These are phyloP conservation scores for Trichoderma hamatum DNA, from an alignment of 2,329 filamentous ascomycete genomes.

Conservation along the genomic window DNA sequence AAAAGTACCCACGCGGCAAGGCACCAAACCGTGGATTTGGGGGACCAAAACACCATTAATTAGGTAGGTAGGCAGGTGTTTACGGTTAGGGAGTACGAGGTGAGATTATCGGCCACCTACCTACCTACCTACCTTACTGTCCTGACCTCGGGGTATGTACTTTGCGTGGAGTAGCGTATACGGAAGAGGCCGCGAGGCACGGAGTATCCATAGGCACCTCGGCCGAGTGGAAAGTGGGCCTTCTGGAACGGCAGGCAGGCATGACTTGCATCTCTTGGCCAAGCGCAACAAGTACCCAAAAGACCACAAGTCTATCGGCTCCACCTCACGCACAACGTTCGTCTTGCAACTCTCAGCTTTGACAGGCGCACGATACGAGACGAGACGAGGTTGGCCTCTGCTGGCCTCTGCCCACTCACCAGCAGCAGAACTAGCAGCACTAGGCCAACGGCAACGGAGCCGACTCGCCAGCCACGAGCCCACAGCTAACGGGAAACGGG, in stretches of 20 bases:
- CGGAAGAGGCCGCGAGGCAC: constrained; percentile 2
- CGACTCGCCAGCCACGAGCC: constrained; percentile 18
- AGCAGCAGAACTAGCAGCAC: neutral
- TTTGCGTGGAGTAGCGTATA: neutral
- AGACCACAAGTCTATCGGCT: neutral
- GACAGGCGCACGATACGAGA: neutral
- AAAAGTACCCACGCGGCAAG: neutral
- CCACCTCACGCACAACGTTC: constrained; percentile 4
- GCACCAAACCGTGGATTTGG: neutral
- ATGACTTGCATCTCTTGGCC: constrained; percentile 23
- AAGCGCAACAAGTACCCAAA: constrained; percentile 8
- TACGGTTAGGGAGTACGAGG: neutral
- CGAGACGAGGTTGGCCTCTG: too few species aligned
- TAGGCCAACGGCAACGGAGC: constrained; percentile 21
- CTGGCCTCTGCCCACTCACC: neutral
- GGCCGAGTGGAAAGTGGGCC: constrained; percentile 21
- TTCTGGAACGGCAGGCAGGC: constrained; percentile 17
- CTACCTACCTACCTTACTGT: too few species aligned
- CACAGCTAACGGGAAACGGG: constrained; percentile 10
- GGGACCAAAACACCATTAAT: neutral
- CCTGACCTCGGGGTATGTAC: neutral
- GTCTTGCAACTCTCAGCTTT: constrained; percentile 14
- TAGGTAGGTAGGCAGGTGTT: neutral
- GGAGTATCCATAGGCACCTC: constrained; percentile 6
- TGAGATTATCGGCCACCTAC: constrained; percentile 8